Evolutionary conservation across 345 rosid species (phyloP), one percentile per base, ranked within the genome.

Genomic region (Populus nigra): DNA sequence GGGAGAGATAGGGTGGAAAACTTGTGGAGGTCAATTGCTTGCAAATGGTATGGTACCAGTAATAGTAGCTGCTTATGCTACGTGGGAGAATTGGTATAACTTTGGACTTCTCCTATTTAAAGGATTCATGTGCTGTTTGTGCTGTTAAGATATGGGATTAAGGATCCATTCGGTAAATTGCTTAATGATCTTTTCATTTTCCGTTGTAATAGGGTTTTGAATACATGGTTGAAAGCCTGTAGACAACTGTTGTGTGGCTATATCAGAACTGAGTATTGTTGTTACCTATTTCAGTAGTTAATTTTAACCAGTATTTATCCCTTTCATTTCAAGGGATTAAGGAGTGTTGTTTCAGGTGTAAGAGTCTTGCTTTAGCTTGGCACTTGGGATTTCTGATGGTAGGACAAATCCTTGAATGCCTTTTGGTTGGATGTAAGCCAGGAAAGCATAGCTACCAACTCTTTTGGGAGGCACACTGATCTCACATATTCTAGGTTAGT

Each of bases 1-100:
- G 27, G 27, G 69, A 74, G 7, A 4, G 27, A 74, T 36, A 25
- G 8, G 22, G 50, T 8, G 25, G 39, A 63, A 20, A 47, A 50
- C 10, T 66, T 66, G 31, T 33, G 71, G 45, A 55, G 35, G 50
- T n/a, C 16, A 43, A 45, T 33, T 49, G 49, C 33, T 33, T 59
- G 12, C 35, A 39, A 12, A 38, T 27, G 39, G 20, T 36, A 8
- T 76, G 22, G 8, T 17, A 50, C 13, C 47, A 7, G 39, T 35
- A 20, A 35, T 23, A 31, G 38, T n/a, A 71, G 62, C 62, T 61
- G 63, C 20, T 70, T 39, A 38, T 77, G 69, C 74, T 43, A n/a
- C 36, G n/a, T 15, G 20, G 74, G 16, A 10, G 72, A 36, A 22
- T 38, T 7, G 55, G 9, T n/a, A 33, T 53, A 5, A 17, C 68